A percentile compares a stretch with the other conserved stretches of the same genome.
Conservation (phyloP, 352 stramenopile genomes). For the Pythium coloratum region DNA sequence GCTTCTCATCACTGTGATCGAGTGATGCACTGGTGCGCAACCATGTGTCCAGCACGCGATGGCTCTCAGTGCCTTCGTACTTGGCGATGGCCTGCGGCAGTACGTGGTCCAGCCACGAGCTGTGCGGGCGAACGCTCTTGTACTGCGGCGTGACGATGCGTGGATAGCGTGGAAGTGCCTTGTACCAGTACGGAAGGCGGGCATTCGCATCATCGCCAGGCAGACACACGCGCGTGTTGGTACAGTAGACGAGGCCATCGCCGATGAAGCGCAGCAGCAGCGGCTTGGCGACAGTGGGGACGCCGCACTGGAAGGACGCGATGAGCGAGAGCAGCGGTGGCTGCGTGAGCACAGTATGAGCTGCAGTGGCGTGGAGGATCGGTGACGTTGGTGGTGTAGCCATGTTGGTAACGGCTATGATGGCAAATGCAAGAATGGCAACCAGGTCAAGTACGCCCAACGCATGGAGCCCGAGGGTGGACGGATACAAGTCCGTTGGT, state of each 20-base stretch:
- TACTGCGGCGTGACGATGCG: conserved; percentile 8
- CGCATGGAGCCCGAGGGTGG: too few species aligned
- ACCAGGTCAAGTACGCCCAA: too few species aligned
- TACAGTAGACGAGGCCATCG: conserved; percentile 13
- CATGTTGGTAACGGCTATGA: too few species aligned
- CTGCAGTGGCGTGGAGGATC: too few species aligned
- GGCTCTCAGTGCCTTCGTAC: conserved; percentile 8
- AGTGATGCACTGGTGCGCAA: background rate
- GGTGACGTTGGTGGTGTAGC: too few species aligned
- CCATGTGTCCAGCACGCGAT: background rate
- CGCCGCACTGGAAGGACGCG: conserved; percentile 19
- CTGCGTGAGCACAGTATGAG: conserved; percentile 6
- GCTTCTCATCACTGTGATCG: background rate
- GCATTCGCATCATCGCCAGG: background rate
- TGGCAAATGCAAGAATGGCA: too few species aligned
- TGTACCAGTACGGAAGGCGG: background rate
- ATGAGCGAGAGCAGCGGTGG: conserved; percentile 17
- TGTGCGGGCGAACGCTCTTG: background rate
- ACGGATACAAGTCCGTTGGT: too few species aligned
- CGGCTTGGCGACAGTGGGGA: conserved; percentile 1
- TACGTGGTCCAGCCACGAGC: conserved; percentile 3
- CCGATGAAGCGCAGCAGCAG: conserved; percentile 5
- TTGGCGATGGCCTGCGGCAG: conserved; percentile 14
- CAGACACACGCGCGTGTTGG: background rate
- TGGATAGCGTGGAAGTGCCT: background rate